Conservation (phyloP, 108 stramenopile genomes). For the Nannochloropsis oceanica region DNA sequence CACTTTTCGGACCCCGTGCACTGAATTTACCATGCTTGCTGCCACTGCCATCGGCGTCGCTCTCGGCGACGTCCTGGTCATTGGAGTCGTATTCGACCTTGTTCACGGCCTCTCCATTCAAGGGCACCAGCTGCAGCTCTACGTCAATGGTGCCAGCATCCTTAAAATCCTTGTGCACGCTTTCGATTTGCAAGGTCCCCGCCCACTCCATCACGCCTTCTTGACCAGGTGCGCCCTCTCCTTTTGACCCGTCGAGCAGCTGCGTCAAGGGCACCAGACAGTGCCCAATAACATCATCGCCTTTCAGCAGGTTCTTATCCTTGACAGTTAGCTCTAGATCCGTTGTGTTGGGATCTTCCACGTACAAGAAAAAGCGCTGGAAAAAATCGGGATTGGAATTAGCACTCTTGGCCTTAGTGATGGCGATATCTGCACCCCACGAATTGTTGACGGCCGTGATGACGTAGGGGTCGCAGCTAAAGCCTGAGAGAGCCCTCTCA, state of each 20-base stretch:
- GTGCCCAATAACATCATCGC: not conserved
- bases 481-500: not conserved
- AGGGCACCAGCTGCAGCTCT: not conserved
- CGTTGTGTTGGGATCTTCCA: not conserved
- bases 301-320: not conserved
- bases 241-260: not conserved
- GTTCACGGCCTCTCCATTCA: not conserved
- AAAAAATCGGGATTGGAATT: not conserved
- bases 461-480: not conserved
- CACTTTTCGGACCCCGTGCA: not conserved
- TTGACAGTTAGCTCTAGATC: not conserved
- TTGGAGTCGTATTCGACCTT: not conserved
- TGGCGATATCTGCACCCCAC: not conserved
- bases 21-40: not conserved
- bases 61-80: not conserved
- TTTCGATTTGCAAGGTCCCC: not conserved
- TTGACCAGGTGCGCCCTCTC: not conserved
- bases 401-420: not conserved
- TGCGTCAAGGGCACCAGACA: not conserved
- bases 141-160: not conserved
- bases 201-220: not conserved
- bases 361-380: not conserved
- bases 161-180: not conserved
- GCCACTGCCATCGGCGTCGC: not conserved
- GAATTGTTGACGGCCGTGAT: not conserved